Percentiles rank a stretch among this genome's conserved stretches.
phyloP scores from a whole-genome alignment of 176 grass and related monocot species.

The Luzula sylvatica region DNA sequence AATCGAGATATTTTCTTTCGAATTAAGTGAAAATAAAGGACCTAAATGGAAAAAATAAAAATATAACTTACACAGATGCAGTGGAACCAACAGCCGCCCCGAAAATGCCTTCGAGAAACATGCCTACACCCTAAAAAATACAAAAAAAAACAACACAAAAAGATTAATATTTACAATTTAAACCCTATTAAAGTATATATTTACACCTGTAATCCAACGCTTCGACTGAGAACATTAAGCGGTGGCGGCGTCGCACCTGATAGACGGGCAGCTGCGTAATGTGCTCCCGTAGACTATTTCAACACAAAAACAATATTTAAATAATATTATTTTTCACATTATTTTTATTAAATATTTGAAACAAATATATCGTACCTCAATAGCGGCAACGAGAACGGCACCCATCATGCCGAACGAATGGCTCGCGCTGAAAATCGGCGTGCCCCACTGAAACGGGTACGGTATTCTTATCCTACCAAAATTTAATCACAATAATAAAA shows the following conservation, averaged over 20 bases:
- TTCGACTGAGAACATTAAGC: conserved; percentile 66
- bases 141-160: conserved; percentile 5
- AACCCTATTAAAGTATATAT: background rate
- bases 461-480: conserved; percentile 86
- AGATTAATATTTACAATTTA: background rate
- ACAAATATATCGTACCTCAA: conserved; percentile 85
- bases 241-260: conserved; percentile 92
- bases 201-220: conserved; percentile 77
- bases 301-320: background rate
- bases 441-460: conserved; percentile 92
- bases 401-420: conserved; percentile 99
- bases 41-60: background rate
- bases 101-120: conserved; percentile 80
- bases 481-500: conserved; percentile 22
- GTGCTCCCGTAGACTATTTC: conserved; percentile 75
- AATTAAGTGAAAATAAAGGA: too few species aligned
- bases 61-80: conserved; percentile 66
- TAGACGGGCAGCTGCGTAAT: conserved; percentile 82
- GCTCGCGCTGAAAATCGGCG: conserved; percentile 79
- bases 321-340: too few species aligned
- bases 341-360: background rate
- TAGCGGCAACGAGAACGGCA: conserved; percentile 90
- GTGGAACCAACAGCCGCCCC: conserved; percentile 68
- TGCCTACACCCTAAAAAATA: conserved; percentile 60
- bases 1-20: too few species aligned